A percentile compares a stretch with the other conserved stretches of the same genome.
These are phyloP conservation scores for Exophiala mesophila DNA, from an alignment of 2,329 filamentous ascomycete genomes.

Conservation along the genomic window DNA sequence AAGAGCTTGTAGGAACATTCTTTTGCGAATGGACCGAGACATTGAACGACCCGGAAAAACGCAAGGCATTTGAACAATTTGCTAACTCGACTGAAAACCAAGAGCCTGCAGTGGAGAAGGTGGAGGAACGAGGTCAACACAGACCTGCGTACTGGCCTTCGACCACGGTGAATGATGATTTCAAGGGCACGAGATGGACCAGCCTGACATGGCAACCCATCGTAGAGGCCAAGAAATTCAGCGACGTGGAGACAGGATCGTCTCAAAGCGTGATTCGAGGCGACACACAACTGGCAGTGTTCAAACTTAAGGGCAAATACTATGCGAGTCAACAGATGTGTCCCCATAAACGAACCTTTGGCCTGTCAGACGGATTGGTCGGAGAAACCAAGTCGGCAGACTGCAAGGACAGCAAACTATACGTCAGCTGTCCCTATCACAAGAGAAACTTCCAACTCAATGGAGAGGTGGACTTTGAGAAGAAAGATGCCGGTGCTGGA, in stretches of 20 bases:
- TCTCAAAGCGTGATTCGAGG: slow-evolving; percentile 76
- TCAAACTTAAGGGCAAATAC: slow-evolving; percentile 73
- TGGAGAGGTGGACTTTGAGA: slow-evolving; percentile 41
- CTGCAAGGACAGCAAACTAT: slow-evolving; percentile 58
- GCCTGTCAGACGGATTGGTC: slow-evolving; percentile 79
- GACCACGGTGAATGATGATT: slow-evolving; percentile 64
- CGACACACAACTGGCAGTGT: slow-evolving; percentile 83
- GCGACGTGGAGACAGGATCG: slow-evolving; percentile 64
- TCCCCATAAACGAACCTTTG: slow-evolving; percentile 83
- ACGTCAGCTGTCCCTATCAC: slow-evolving; percentile 81
- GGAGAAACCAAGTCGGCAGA: slow-evolving; percentile 50
- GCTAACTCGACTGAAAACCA: slow-evolving; percentile 71
- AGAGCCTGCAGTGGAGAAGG: slow-evolving; percentile 61
- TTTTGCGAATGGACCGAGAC: slow-evolving; percentile 92
- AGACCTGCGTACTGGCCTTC: slow-evolving; percentile 75
- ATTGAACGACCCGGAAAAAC: slow-evolving; percentile 62
- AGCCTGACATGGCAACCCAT: slow-evolving; percentile 73
- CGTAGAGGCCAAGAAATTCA: slow-evolving; percentile 65
- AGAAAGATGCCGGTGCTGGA: slow-evolving; percentile 47
- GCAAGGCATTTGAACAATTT: slow-evolving; percentile 73
- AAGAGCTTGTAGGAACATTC: slow-evolving; percentile 73
- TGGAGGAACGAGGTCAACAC: slow-evolving; percentile 66
- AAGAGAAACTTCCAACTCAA: slow-evolving; percentile 82
- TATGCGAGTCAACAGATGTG: slow-evolving; percentile 94
- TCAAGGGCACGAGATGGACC: slow-evolving; percentile 63